Percentiles rank a stretch among this genome's conserved stretches.
Conservation (phyloP, 169 alveolate species). For the Babesia bigemina region DNA sequence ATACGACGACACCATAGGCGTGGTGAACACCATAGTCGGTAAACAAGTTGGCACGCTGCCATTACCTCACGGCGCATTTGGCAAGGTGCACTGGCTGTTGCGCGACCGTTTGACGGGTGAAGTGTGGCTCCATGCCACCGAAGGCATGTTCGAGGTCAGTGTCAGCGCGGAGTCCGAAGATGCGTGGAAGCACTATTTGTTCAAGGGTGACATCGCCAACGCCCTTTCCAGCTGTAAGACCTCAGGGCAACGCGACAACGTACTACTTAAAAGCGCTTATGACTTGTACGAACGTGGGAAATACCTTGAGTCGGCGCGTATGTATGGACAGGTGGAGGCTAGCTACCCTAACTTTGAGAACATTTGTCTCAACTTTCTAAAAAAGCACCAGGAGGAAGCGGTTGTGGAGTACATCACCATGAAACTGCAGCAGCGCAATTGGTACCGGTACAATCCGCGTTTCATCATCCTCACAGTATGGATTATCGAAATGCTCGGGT, state of each 20-base stretch:
- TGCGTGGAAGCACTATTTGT: constrained; percentile 63
- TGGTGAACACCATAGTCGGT: constrained; percentile 60
- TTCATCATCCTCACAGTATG: constrained; percentile 60
- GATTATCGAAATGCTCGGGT: constrained; percentile 59
- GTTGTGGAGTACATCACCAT: constrained; percentile 53
- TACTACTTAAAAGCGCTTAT: constrained; percentile 49
- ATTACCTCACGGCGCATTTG: constrained; percentile 57
- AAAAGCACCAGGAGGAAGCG: constrained; percentile 48
- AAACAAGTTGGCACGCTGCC: constrained; percentile 48
- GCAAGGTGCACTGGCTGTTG: constrained; percentile 47
- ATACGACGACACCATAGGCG: constrained; percentile 55
- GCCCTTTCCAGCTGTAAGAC: constrained; percentile 65
- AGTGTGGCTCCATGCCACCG: constrained; percentile 38
- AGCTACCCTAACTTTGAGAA: constrained; percentile 50
- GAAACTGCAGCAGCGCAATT: constrained; percentile 39
- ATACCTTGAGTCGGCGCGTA: constrained; percentile 54
- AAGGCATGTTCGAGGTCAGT: constrained; percentile 44
- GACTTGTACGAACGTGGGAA: constrained; percentile 58
- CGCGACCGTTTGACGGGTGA: constrained; percentile 54
- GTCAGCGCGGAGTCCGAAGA: constrained; percentile 60
- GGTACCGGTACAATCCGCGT: constrained; percentile 47
- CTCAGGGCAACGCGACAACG: constrained; percentile 54
- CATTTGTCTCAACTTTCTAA: constrained; percentile 53
- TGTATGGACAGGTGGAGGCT: constrained; percentile 62
- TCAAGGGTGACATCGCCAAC: constrained; percentile 52